Evolutionary conservation across 768 basidiomycete species (phyloP), one percentile per base, ranked within the genome.

Genomic region (Termitomyces sp.): DNA sequence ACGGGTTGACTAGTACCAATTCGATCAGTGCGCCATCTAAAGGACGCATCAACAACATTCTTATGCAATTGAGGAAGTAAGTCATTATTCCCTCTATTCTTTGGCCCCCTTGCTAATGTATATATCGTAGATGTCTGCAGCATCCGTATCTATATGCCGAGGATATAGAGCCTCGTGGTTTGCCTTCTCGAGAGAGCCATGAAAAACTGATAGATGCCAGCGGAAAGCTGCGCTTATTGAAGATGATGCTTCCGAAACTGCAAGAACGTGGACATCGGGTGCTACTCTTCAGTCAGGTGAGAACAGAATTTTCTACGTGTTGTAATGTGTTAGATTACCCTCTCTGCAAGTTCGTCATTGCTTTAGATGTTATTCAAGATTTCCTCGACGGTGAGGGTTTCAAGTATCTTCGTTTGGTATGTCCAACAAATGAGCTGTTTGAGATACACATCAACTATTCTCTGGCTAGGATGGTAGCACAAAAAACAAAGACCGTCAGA

Each of bases 21-120:
- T 48, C 71, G 10, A 70, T 67, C 43, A 68, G 70, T 44, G 61
- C 69, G 14, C 69, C 70, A 12, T 64, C 72, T 20, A 90, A 81
- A 71, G 75, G 79, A 16, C 84, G 84, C 61, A 75, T 93, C 69
- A 91, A 87, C 65, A 95, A 95, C 66, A 75, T 94, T 51, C 74
- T 95, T 50, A 95, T 95, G 93, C 88, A 95, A 65, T 70, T 94
- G 41, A 81, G 93, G 63, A 94, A 93, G 91, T 91, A 66, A 57
- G 87, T 71, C 32, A 50, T 13, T 47, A 49, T 48, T 38, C 14
- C 33, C 38, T 13, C 10, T 41, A 18, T 14, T 50, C 5, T 28
- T 26, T 23, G 48, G 6, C 20, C 53, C 44, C 36, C 33, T 56
- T 26, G 35, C 58, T 16, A 59, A 54, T 30, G n/a, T 20, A 30